Evolutionary conservation across 108 stramenopile genomes (phyloP), one percentile per base, ranked within the genome.

Genomic region (Conticribra guillardii): DNA sequence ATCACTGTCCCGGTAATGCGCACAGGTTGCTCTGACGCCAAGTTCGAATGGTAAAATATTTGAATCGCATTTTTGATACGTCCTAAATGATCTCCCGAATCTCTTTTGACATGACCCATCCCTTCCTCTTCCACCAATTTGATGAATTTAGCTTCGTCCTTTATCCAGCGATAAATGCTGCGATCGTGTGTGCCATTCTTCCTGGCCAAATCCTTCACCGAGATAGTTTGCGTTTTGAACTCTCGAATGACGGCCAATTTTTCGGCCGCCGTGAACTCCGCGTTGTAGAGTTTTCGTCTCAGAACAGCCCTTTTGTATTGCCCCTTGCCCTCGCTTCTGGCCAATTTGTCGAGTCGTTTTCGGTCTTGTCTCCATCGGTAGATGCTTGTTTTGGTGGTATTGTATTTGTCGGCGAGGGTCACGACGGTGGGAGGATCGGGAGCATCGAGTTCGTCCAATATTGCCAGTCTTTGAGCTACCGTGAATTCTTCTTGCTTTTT

Each of bases 151-250:
- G 47, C 60, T 48, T 75, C 74, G 15, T 75, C 74, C 34, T 67
- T 75, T 45, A 48, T 75, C 74, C 74, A 75, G 11, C 74, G 74
- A 19, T 75, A 75, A 44, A 75, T 37, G 16, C 55, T 57, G n/a
- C 67, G 50, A 27, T 50, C 32, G 26, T 60, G 49, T 26, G 70
- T 50, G 5, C 60, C 60, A 14, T 51, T 18, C 41, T 47, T 60
- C 21, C 47, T 26, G 59, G 70, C 60, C 1, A 71, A 5, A 1
- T 34, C 52, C 2, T 52, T 60, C 1, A 71, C 60, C 18, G 37
- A 44, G 22, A 32, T 27, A 19, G 60, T 19, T 11, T 19, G 46
- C 15, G 16, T 28, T 2, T 45, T 16, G 32, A 21, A 71, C 46
- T 71, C 60, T 28, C 37, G 37, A 15, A 62, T 22, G 28, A 60